Evolutionary conservation across 2,329 filamentous ascomycete species (phyloP).

Genomic region (Talaromyces sp.): DNA sequence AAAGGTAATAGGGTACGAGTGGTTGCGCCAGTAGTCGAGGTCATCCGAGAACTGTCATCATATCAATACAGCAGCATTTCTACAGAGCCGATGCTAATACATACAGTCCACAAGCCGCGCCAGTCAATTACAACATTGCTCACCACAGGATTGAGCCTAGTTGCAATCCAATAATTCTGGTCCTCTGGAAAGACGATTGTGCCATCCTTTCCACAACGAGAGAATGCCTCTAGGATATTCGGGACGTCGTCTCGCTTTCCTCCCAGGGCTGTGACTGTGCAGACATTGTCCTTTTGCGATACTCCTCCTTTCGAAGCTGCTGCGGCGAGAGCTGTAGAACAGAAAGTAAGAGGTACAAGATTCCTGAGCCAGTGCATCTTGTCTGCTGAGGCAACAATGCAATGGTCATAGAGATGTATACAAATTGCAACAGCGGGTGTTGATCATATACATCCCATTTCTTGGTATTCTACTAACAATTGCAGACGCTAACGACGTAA

Average conservation of each 20-base stretch:
- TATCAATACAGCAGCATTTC: background rate
- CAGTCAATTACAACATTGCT: conserved; percentile 52
- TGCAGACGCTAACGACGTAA: background rate
- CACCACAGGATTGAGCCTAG: conserved; percentile 49
- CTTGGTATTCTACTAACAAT: background rate
- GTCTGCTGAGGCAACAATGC: background rate
- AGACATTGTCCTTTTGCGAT: conserved; percentile 25
- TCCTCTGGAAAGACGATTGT: conserved; percentile 50
- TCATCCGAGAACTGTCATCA: conserved; percentile 45
- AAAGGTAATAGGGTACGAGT: conserved; percentile 52
- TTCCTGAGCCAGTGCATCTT: conserved; percentile 14
- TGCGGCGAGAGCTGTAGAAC: conserved; percentile 7
- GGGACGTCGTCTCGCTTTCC: conserved; percentile 40
- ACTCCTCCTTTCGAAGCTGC: conserved; percentile 9
- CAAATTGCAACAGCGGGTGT: background rate
- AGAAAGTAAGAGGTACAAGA: background rate
- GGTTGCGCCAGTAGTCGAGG: conserved; percentile 53
- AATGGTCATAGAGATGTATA: background rate
- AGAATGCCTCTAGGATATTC: conserved; percentile 41
- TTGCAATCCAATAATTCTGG: conserved; percentile 51
- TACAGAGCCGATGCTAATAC: background rate
- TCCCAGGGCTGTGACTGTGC: conserved; percentile 41
- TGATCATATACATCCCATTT: background rate
- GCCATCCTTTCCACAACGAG: conserved; percentile 39
- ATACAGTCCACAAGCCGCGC: conserved; percentile 50